These are phyloP conservation scores for Haematococcus lacustris DNA, from an alignment of 139 green algal genomes.

Conservation along the genomic window DNA sequence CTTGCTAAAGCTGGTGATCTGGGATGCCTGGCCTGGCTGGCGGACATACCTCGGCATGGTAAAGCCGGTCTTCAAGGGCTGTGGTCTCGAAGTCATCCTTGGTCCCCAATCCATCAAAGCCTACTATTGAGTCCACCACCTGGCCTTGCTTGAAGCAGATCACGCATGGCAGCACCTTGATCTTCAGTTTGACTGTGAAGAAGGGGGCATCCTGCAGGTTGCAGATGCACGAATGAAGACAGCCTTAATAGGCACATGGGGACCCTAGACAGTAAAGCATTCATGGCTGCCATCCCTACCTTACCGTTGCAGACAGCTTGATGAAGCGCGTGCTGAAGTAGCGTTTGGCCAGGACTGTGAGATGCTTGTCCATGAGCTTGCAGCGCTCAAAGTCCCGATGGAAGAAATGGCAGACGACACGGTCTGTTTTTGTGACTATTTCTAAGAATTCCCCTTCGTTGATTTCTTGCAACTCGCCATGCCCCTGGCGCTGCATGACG, in stretches of 20 bases:
- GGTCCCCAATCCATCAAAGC: conserved; percentile 82
- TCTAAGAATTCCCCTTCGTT: conserved; percentile 87
- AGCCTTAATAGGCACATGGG: no score
- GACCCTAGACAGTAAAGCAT: no score
- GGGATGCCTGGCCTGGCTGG: no score
- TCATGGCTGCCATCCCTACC: no score
- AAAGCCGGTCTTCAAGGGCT: conserved; percentile 40
- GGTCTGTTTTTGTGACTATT: conserved; percentile 72
- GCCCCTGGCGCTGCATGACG: conserved; percentile 67
- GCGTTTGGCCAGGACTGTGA: conserved; percentile 57
- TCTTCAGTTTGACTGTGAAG: conserved; percentile 89
- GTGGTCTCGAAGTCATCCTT: conserved; percentile 75
- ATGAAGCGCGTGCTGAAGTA: conserved; percentile 91
- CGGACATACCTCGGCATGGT: conserved; percentile 5
- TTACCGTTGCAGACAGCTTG: conserved; percentile 76
- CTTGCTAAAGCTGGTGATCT: no score
- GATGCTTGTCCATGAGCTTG: conserved; percentile 94
- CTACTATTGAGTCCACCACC: conserved; percentile 66
- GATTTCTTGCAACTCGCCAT: conserved; percentile 73
- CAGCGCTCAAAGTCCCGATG: conserved; percentile 93
- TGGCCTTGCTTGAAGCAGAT: conserved; percentile 75
- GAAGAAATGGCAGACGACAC: conserved; percentile 88
- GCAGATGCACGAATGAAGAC: no score
- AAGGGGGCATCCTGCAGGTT: conserved; percentile 78
- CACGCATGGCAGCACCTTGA: conserved; percentile 82